These are phyloP conservation scores for Secale cereale DNA, from an alignment of 176 grass and related monocot species.

Conservation along the genomic window DNA sequence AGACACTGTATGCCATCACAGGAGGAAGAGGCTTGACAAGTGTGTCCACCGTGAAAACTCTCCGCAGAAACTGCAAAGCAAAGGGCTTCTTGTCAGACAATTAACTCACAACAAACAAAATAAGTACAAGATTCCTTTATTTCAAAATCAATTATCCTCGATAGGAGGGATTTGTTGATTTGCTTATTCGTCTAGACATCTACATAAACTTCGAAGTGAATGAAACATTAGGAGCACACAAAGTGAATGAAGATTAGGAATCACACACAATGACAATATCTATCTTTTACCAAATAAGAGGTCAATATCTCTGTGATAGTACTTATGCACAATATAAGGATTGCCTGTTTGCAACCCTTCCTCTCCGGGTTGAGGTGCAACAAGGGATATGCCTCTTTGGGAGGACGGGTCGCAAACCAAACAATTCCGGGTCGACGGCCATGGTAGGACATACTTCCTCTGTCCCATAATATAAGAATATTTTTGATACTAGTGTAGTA, in stretches of 20 bases:
- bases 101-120: not conserved
- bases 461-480: too few species aligned
- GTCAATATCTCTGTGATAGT: not conserved
- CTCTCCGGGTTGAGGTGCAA: not conserved
- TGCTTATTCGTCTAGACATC: not conserved
- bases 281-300: not conserved
- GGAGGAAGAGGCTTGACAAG: slow-evolving; percentile 96
- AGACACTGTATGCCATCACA: slow-evolving; percentile 84
- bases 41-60: slow-evolving; percentile 88
- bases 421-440: not conserved
- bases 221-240: too few species aligned
- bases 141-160: not conserved
- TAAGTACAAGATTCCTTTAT: not conserved
- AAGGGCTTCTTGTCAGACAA: slow-evolving; percentile 20
- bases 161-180: not conserved
- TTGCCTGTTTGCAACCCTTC: not conserved
- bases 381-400: not conserved
- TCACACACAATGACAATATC: not conserved
- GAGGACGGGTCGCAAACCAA: not conserved
- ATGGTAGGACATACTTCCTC: not conserved
- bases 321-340: not conserved
- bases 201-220: not conserved
- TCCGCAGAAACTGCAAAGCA: slow-evolving; percentile 75
- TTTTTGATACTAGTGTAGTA: too few species aligned
- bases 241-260: not conserved